These are phyloP conservation scores for Plasmodium cynomolgi DNA, from an alignment of 169 alveolate genomes.

Conservation along the genomic window DNA sequence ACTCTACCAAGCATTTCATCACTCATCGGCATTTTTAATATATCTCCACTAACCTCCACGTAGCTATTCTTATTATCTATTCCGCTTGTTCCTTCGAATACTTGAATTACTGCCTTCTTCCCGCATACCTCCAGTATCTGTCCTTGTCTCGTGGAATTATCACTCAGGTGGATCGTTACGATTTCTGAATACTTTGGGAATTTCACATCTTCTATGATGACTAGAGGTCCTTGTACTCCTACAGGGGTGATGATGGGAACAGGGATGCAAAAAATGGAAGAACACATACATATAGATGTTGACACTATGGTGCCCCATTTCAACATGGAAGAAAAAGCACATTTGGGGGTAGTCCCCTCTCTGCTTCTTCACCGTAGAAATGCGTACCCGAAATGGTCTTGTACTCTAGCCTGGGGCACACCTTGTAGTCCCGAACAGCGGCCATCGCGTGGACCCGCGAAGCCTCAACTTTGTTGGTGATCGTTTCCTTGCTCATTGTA, in stretches of 20 bases:
- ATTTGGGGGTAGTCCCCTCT: neutral
- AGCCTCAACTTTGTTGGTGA: slow-evolving; percentile 82
- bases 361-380: neutral
- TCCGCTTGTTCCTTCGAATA: slow-evolving; percentile 99
- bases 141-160: slow-evolving; percentile 97
- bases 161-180: slow-evolving; percentile 98
- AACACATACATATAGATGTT: neutral
- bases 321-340: neutral
- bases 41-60: slow-evolving; percentile 99
- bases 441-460: slow-evolving; percentile 91
- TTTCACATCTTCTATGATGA: slow-evolving; percentile 98
- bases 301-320: neutral
- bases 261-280: neutral
- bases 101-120: slow-evolving; percentile 98
- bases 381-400: slow-evolving; percentile 91
- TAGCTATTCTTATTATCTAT: slow-evolving; percentile 96
- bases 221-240: slow-evolving; percentile 99
- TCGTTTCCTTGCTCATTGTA: slow-evolving; percentile 70
- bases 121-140: slow-evolving; percentile 98
- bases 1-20: slow-evolving; percentile 99
- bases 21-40: slow-evolving; percentile 97
- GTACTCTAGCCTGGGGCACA: slow-evolving; percentile 96
- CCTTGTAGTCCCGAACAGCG: slow-evolving; percentile 91
- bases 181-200: slow-evolving; percentile 99
- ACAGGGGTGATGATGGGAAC: slow-evolving; percentile 13